Evolutionary conservation across 208 protist species (phyloP), one percentile per base, ranked within the genome.

Genomic region (Wallacemonas sp.): DNA sequence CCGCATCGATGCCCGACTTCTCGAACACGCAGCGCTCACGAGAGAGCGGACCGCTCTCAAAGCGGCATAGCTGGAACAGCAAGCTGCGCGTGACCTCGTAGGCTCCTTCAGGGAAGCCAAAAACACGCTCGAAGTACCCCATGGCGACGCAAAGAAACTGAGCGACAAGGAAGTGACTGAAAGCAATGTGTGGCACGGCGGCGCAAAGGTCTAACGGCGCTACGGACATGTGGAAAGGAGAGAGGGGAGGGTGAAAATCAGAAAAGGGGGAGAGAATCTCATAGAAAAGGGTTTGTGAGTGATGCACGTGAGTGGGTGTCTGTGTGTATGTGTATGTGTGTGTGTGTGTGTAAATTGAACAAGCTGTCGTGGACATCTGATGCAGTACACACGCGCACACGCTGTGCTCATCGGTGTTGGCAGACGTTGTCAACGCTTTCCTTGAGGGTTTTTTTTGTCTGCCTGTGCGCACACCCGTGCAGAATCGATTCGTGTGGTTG

Each of bases 321-420:
- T 26, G 5, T 48, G 42, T 19, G 22, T 48, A 5, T 21, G 42
- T 5, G 42, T 19, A 48, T 21, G 42, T 48, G 22, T 19, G 42
- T 48, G 42, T 48, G 9, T 48, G 42, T 48, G 42, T 48, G 9
- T 48, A n/a, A n/a, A n/a, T n/a, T n/a, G n/a, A n/a, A n/a, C n/a
- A n/a, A n/a, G n/a, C n/a, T n/a, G n/a, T n/a, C n/a, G n/a, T n/a
- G n/a, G n/a, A n/a, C n/a, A n/a, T n/a, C n/a, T n/a, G n/a, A n/a
- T n/a, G n/a, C n/a, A n/a, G n/a, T n/a, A n/a, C n/a, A n/a, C n/a
- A n/a, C n/a, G n/a, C n/a, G n/a, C n/a, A n/a, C n/a, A n/a, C n/a
- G n/a, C n/a, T n/a, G n/a, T n/a, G n/a, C n/a, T n/a, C n/a, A n/a
- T n/a, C n/a, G n/a, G n/a, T n/a, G n/a, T n/a, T n/a, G n/a, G n/a